A percentile compares a stretch with the other conserved stretches of the same genome.
Conservation (phyloP, 225 moss, liverwort and hornwort species). For the Ulota crispa region DNA sequence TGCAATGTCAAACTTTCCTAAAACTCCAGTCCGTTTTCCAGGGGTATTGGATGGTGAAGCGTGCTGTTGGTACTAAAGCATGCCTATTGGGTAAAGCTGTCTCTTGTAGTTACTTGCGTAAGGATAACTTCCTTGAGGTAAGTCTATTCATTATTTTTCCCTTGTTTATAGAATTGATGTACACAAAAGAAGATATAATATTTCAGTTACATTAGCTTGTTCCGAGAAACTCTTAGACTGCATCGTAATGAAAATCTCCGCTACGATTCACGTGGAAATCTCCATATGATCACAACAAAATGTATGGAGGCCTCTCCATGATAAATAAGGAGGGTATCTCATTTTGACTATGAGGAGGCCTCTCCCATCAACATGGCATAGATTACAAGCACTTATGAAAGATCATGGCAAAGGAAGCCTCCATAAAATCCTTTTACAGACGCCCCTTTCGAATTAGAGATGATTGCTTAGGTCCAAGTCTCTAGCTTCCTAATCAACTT, state of each 20-base stretch:
- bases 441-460: not conserved
- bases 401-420: not conserved
- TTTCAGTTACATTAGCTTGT: not conserved
- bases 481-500: conserved; percentile 8
- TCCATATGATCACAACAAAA: not conserved
- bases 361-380: not conserved
- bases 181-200: not conserved
- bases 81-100: conserved; percentile 66
- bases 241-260: not conserved
- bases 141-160: not conserved
- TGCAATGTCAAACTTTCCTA: not conserved
- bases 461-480: not conserved
- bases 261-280: not conserved
- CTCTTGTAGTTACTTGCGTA: conserved; percentile 63
- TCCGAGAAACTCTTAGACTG: not conserved
- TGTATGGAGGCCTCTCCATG: not conserved
- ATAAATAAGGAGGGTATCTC: not conserved
- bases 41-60: conserved; percentile 90
- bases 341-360: not conserved
- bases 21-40: conserved; percentile 19
- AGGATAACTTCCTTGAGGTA: conserved; percentile 81
- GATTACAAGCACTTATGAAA: not conserved
- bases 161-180: conserved; percentile 3
- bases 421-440: not conserved
- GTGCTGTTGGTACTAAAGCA: conserved; percentile 75